Evolutionary conservation across 2,329 filamentous ascomycete genomes (phyloP).

Genomic region (Botrytis fabae): DNA sequence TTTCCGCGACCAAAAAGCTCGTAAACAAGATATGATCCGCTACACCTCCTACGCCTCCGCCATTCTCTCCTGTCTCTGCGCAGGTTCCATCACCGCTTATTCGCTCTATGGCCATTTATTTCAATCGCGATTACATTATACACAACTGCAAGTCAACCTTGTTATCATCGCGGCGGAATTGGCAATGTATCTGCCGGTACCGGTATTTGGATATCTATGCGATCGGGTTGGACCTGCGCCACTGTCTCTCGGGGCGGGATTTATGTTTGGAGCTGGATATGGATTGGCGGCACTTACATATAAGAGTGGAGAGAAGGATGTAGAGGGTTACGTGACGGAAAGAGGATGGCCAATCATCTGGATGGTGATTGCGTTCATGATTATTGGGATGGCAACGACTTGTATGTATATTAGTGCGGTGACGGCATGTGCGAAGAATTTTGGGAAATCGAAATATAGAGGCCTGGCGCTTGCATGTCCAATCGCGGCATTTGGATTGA

Average conservation of each 20-base stretch:
- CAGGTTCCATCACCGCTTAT: slow-evolving; percentile 89
- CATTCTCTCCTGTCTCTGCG: slow-evolving; percentile 66
- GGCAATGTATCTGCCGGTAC: slow-evolving; percentile 89
- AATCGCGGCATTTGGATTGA: slow-evolving; percentile 89
- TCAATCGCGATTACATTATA: slow-evolving; percentile 82
- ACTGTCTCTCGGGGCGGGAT: slow-evolving; percentile 69
- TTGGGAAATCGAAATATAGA: slow-evolving; percentile 82
- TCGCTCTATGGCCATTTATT: slow-evolving; percentile 92
- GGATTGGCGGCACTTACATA: slow-evolving; percentile 80
- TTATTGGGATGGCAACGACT: slow-evolving; percentile 79
- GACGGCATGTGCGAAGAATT: slow-evolving; percentile 98
- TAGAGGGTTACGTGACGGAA: slow-evolving; percentile 48
- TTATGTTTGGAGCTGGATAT: slow-evolving; percentile 80
- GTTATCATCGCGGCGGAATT: slow-evolving; percentile 85
- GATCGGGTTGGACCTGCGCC: slow-evolving; percentile 82
- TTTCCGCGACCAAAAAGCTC: slow-evolving; percentile 15
- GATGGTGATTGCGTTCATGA: slow-evolving; percentile 84
- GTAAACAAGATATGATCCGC: slow-evolving; percentile 34
- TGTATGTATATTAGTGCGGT: slow-evolving; percentile 88
- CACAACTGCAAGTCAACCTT: slow-evolving; percentile 88
- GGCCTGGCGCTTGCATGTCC: slow-evolving; percentile 87
- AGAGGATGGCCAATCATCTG: slow-evolving; percentile 68
- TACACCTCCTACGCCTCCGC: slow-evolving; percentile 55
- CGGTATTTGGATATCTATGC: slow-evolving; percentile 85
- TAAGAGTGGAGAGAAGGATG: slow-evolving; percentile 50